Base-by-base conservation (phyloP, 176 grass and related monocot species). In the Puccinellia tenuiflora region DNA sequence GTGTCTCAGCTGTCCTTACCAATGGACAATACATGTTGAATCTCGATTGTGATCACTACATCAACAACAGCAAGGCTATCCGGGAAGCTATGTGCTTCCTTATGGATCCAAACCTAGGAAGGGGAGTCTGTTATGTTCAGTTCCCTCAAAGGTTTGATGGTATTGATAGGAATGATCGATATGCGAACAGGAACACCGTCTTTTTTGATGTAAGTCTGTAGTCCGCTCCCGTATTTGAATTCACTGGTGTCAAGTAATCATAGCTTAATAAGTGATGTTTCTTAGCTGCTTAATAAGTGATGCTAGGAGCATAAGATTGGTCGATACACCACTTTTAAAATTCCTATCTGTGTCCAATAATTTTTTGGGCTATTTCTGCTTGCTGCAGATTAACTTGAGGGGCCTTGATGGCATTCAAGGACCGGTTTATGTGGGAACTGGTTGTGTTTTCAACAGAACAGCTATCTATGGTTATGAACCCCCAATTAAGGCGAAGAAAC, bases 31-130 rank as follows among this genome's bases (percentile, higher is more conserved):
- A 96, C 81, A 83, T 99, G 93, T 88, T 99, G 89, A 99, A 99
- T 99, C 96, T 99, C 83, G 96, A 99, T 86, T 99, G 96, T 94
- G 96, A 99, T 96, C 96, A 99, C 83, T 99, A 99, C 89, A 96
- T 99, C 83, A 99, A 99, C 81, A 99, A 99, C 56, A 99, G 96
- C 79, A 99, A 96, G 89, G 96, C 96, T 85, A 33, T 99, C 40
- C 86, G 96, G 79, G 96, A 99, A 79, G 90, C 96, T 81, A 99
- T 99, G 96, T 99, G 96, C 81, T 99, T 99, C 81, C 96, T 99
- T 85, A 99, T 99, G 96, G 96, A 99, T 80, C 96, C 96, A 83
- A 99, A 99, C 83, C 93, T 99, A 60, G 97, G 97, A 75, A 96
- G 89, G 81, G 86, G 86, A 59, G 93, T 99, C 76, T 99, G 97